Evolutionary conservation across 2,329 filamentous ascomycete genomes (phyloP), one percentile per base, ranked within the genome.

Genomic region (Pseudocercospora fijiensis): DNA sequence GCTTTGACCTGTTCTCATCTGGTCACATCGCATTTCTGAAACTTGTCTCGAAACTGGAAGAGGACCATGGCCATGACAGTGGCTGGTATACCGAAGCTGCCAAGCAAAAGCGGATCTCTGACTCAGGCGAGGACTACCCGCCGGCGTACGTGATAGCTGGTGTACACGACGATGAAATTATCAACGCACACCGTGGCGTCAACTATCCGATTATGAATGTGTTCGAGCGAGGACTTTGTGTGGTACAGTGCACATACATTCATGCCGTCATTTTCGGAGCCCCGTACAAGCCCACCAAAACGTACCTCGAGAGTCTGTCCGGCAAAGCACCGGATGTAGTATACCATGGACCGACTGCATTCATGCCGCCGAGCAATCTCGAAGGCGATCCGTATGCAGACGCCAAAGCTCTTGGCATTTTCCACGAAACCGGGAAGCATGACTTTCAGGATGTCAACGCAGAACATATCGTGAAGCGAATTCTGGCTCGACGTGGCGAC

Each of bases 141-240:
- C 92, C 92, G 0, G 89, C 88, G 6, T 98, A 91, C 75, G 85
- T 99, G n/a, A 86, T 98, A 49, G 93, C 92, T 2, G 95, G 95
- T 56, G 88, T 99, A 24, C 95, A 99, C 78, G 91, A 96, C 73
- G 95, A 99, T 76, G 87, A 90, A 68, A 92, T 96, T 65, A 96
- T 99, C 78, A 99, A 99, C 78, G 83, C 89, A 72, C 96, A 92
- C 90, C 98, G 98, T 79, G 94, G 95, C 37, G 85, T 97, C 72
- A 99, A 99, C 80, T 99, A 97, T 76, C 95, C 95, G 26, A 98
- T 99, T 80, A 99, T 99, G 95, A 99, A 98, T 81, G 93, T 96
- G 62, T 96, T 94, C 73, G 95, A 99, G 82, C 89, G 95, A 47
- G 93, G 93, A 1, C 86, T 99, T 22, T 99, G 95, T 76, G 94